These are phyloP conservation scores for Selenicereus undatus DNA, from an alignment of 148 eudicot species.

Conservation along the genomic window DNA sequence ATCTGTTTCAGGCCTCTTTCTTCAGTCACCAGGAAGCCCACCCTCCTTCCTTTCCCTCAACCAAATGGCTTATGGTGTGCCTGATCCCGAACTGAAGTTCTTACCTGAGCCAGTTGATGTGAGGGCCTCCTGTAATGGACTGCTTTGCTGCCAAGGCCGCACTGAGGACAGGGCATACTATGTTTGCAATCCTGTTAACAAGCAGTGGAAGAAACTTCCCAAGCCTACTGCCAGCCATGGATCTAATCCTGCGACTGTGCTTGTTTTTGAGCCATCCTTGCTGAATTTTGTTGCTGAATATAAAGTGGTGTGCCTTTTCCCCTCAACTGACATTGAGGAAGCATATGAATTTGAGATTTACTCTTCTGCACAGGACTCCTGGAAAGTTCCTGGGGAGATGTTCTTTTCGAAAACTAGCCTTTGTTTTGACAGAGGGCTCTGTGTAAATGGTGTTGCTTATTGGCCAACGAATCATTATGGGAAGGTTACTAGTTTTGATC, in stretches of 20 bases:
- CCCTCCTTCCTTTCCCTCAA: slow-evolving; percentile 45
- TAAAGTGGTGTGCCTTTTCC: slow-evolving; percentile 48
- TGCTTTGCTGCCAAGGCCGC: slow-evolving; percentile 54
- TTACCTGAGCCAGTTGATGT: slow-evolving; percentile 49
- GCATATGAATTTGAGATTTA: slow-evolving; percentile 64
- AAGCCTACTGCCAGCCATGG: slow-evolving; percentile 51
- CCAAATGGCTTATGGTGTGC: slow-evolving; percentile 48
- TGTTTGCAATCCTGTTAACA: slow-evolving; percentile 57
- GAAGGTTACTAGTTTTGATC: slow-evolving; percentile 17
- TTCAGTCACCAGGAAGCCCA: slow-evolving; percentile 29
- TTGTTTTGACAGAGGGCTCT: slow-evolving; percentile 19
- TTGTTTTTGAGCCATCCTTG: slow-evolving; percentile 57
- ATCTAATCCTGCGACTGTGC: slow-evolving; percentile 38
- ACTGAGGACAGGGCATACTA: slow-evolving; percentile 43
- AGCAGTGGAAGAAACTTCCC: slow-evolving; percentile 52
- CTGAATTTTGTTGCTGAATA: slow-evolving; percentile 49
- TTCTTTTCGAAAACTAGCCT: slow-evolving; percentile 29
- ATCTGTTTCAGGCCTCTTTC: slow-evolving; percentile 44
- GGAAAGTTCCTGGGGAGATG: slow-evolving; percentile 48
- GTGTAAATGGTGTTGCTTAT: slow-evolving; percentile 46
- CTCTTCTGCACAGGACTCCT: slow-evolving; percentile 43
- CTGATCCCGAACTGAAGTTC: slow-evolving; percentile 45
- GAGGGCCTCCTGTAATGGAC: slow-evolving; percentile 49
- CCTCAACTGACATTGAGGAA: slow-evolving; percentile 42
- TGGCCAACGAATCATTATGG: slow-evolving; percentile 27